phyloP scores from a whole-genome alignment of 768 basidiomycete species.

The Psilocybe azurescens region DNA sequence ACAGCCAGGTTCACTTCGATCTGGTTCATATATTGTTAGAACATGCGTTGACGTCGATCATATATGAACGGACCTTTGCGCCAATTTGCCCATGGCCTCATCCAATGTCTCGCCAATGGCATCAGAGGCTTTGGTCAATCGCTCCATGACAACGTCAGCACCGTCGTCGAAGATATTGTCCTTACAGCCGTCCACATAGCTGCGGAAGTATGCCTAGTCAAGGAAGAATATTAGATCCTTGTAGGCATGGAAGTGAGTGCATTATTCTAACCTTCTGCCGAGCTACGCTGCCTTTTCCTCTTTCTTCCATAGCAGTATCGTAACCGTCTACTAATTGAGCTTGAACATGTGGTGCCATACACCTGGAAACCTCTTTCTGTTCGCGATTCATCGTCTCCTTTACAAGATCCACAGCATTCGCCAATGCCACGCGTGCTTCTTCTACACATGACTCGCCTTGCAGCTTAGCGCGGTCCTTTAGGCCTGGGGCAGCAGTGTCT shows the following conservation, averaged over 20 bases:
- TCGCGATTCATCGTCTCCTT: slow-evolving; percentile 53
- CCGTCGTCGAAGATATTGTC: slow-evolving; percentile 57
- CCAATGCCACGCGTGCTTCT: slow-evolving; percentile 54
- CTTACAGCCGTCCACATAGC: slow-evolving; percentile 47
- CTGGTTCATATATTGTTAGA: slow-evolving; percentile 6
- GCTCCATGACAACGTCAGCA: slow-evolving; percentile 53
- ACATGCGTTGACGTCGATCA: background rate
- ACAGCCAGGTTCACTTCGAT: slow-evolving; percentile 55
- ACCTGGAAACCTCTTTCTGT: slow-evolving; percentile 66
- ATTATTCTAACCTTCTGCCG: slow-evolving; percentile 55
- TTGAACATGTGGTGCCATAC: slow-evolving; percentile 61
- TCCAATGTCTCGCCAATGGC: slow-evolving; percentile 56
- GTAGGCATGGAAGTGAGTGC: background rate
- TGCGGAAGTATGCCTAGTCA: slow-evolving; percentile 51
- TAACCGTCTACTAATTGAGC: slow-evolving; percentile 56
- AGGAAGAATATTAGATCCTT: background rate
- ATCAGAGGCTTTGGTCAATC: slow-evolving; percentile 50
- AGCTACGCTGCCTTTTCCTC: slow-evolving; percentile 60
- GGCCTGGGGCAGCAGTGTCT: slow-evolving; percentile 51
- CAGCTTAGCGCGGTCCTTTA: slow-evolving; percentile 54
- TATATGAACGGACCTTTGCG: slow-evolving; percentile 48
- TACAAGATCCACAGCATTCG: slow-evolving; percentile 52
- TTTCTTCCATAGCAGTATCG: slow-evolving; percentile 55
- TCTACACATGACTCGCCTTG: slow-evolving; percentile 59
- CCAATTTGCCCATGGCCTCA: slow-evolving; percentile 50